These are phyloP conservation scores for Lolium perenne DNA, from an alignment of 176 grass and related monocot genomes.

Conservation along the genomic window DNA sequence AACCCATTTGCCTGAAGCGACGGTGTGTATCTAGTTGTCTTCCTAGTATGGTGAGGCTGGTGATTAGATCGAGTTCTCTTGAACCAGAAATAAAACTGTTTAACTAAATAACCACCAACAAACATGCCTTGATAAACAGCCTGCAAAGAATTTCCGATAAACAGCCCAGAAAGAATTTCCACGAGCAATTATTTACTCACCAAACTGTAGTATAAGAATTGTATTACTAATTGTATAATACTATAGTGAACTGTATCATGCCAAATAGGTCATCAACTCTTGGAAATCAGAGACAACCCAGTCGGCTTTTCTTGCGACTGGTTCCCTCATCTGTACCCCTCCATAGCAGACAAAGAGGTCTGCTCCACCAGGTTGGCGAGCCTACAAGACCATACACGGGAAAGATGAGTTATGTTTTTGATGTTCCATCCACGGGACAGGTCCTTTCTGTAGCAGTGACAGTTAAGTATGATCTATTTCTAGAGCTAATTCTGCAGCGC, in stretches of 20 bases:
- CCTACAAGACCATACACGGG: constrained; percentile 29
- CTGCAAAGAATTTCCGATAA: not conserved
- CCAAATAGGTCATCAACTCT: constrained; percentile 50
- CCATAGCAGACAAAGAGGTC: constrained; percentile 71
- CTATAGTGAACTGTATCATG: constrained; percentile 5
- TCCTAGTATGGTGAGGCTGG: not conserved
- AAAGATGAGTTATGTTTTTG: not conserved
- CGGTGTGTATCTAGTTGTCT: not conserved
- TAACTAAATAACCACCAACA: not conserved
- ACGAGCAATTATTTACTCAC: not conserved
- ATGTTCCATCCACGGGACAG: not conserved
- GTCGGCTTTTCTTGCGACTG: constrained; percentile 61
- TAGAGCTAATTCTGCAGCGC: not conserved
- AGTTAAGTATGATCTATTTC: not conserved
- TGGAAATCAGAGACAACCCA: constrained; percentile 65
- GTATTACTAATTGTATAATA: not conserved
- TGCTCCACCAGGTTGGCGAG: constrained; percentile 54
- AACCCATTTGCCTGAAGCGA: not conserved
- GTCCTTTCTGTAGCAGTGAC: not conserved
- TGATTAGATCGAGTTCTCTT: not conserved
- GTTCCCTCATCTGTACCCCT: constrained; percentile 64
- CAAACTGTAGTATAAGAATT: not conserved
- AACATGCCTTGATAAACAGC: not conserved
- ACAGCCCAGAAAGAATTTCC: not conserved
- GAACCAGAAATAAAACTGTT: not conserved